Conservation (phyloP, 1,284 basidiomycete genomes). For the Chiua sp. region DNA sequence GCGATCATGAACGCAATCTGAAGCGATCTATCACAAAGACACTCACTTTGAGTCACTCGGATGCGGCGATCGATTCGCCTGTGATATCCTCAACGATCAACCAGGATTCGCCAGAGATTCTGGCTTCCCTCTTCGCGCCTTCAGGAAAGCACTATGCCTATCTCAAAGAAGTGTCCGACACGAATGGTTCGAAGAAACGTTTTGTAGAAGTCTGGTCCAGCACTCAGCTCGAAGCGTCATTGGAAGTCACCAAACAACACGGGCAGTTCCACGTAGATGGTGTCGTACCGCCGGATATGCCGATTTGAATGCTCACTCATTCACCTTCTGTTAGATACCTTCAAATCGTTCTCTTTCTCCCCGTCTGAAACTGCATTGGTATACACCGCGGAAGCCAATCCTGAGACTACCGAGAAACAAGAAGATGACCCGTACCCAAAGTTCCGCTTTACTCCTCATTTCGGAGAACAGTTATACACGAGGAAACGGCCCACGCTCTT, state of each 20-base stretch:
- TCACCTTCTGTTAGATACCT: slow-evolving; percentile 43
- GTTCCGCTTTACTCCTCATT: slow-evolving; percentile 57
- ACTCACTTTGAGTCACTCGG: slow-evolving; percentile 35
- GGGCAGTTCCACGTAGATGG: slow-evolving; percentile 69
- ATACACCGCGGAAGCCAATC: slow-evolving; percentile 62
- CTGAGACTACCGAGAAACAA: slow-evolving; percentile 32
- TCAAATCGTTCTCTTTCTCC: slow-evolving; percentile 56
- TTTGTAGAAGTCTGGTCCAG: slow-evolving; percentile 68
- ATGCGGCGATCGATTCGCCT: slow-evolving; percentile 9
- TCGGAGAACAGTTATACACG: slow-evolving; percentile 59
- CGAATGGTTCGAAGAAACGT: slow-evolving; percentile 46
- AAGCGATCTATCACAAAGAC: slow-evolving; percentile 53
- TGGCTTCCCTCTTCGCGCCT: slow-evolving; percentile 49
- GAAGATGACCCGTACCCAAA: slow-evolving; percentile 47
- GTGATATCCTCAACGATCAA: slow-evolving; percentile 28
- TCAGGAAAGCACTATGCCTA: slow-evolving; percentile 51
- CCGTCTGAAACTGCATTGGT: slow-evolving; percentile 55
- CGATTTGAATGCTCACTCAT: not conserved
- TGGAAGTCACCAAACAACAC: slow-evolving; percentile 65
- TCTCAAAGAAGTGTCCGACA: slow-evolving; percentile 47
- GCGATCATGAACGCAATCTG: slow-evolving; percentile 54
- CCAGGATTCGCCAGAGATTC: slow-evolving; percentile 50
- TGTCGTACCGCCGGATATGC: slow-evolving; percentile 27
- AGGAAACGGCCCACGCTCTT: slow-evolving; percentile 57
- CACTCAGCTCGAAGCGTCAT: slow-evolving; percentile 44